Conservation (phyloP, 2,329 filamentous ascomycete genomes). For the Phialemonium atrogriseum region DNA sequence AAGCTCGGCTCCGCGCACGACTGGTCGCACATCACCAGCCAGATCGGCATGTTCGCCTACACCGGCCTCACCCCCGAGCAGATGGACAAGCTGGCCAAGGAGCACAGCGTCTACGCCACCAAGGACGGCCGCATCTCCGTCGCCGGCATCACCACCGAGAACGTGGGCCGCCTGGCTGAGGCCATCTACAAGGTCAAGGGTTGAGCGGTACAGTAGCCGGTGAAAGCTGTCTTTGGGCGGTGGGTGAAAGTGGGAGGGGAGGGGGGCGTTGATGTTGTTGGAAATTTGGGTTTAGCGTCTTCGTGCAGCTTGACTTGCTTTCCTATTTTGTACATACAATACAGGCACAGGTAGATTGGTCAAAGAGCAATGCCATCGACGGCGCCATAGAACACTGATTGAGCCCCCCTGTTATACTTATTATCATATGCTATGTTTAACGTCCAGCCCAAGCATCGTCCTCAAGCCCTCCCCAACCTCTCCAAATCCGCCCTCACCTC, state of each 20-base stretch:
- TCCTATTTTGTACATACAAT: no score
- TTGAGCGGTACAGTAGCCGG: slow-evolving; percentile 23
- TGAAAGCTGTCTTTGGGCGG: background rate
- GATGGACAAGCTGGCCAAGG: slow-evolving; percentile 85
- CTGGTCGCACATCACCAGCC: slow-evolving; percentile 97
- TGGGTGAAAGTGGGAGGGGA: slow-evolving; percentile 2
- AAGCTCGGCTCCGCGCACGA: slow-evolving; percentile 91
- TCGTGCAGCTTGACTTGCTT: slow-evolving; percentile 3
- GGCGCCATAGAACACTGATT: no score
- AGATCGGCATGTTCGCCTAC: slow-evolving; percentile 99
- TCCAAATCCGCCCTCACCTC: slow-evolving; percentile 41
- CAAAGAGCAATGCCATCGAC: no score
- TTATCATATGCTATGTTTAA: no score
- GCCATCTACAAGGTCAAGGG: slow-evolving; percentile 79
- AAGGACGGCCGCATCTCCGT: slow-evolving; percentile 85
- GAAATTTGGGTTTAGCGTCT: no score
- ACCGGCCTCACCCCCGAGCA: slow-evolving; percentile 85
- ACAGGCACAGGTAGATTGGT: no score
- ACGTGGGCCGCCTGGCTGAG: slow-evolving; percentile 73
- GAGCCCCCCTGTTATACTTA: no score
- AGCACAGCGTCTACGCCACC: slow-evolving; percentile 96
- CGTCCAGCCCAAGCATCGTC: no score
- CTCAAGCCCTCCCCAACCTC: slow-evolving; percentile 15
- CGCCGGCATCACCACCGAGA: slow-evolving; percentile 71
- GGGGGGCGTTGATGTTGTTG: no score